A percentile compares a stretch with the other conserved stretches of the same genome.
phyloP scores from a whole-genome alignment of 306 rosid genomes.

The Cyclanthera cordifolia region DNA sequence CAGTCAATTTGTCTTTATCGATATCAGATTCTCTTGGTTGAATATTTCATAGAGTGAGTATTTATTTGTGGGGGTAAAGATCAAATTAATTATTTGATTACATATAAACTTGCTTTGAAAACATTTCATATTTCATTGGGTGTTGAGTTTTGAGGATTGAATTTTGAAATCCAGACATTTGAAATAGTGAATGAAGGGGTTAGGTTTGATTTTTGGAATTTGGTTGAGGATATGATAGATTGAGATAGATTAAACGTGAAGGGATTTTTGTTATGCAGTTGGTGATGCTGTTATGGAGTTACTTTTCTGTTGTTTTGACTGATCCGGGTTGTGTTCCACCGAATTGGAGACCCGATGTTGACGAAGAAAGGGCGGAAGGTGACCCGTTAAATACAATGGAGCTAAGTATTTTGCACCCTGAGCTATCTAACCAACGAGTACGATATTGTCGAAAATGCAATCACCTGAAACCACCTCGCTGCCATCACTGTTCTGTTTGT shows the following conservation, averaged over 20 bases:
- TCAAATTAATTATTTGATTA: neutral
- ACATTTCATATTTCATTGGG: neutral
- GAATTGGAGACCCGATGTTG: conserved; percentile 77
- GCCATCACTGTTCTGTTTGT: conserved; percentile 99
- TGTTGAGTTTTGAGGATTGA: conserved; percentile 3
- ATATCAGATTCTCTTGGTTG: neutral
- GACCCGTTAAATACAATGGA: conserved; percentile 68
- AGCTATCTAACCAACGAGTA: conserved; percentile 41
- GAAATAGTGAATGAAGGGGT: neutral
- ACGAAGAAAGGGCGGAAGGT: conserved; percentile 88
- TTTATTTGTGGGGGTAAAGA: conserved; percentile 1
- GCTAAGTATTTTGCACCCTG: conserved; percentile 32
- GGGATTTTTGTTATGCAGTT: conserved; percentile 45
- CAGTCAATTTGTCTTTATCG: conserved; percentile 4
- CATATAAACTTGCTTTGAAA: neutral
- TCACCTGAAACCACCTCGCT: conserved; percentile 80
- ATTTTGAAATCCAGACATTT: neutral
- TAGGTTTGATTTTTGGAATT: neutral
- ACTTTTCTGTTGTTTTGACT: conserved; percentile 81
- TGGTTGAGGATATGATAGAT: neutral
- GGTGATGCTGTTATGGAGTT: conserved; percentile 95
- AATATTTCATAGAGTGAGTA: neutral
- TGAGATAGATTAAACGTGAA: conserved; percentile 7
- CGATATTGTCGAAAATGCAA: conserved; percentile 83
- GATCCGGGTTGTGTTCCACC: conserved; percentile 93